A percentile compares a stretch with the other conserved stretches of the same genome.
Evolutionary conservation across 1,139 yeast genomes (phyloP).

Genomic region (Scheffersomyces segobiensis): DNA sequence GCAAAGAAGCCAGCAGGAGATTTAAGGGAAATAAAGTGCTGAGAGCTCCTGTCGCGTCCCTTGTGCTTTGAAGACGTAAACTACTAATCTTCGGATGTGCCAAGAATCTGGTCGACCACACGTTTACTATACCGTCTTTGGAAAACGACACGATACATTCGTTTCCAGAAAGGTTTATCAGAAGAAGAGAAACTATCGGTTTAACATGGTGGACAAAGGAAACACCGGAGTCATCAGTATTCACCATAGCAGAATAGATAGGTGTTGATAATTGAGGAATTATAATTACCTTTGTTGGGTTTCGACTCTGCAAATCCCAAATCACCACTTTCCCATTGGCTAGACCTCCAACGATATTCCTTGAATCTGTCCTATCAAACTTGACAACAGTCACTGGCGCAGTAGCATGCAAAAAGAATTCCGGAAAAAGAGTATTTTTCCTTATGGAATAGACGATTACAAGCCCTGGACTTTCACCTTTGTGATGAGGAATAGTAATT

Average conservation of each 20-base stretch:
- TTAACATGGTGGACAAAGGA: slow-evolving; percentile 9
- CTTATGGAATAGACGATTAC: background rate
- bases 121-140: slow-evolving; percentile 35
- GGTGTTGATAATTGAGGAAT: slow-evolving; percentile 34
- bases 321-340: slow-evolving; percentile 38
- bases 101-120: slow-evolving; percentile 43
- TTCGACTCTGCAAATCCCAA: slow-evolving; percentile 33
- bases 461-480: background rate
- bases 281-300: slow-evolving; percentile 16
- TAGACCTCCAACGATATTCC: slow-evolving; percentile 38
- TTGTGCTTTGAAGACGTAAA: slow-evolving; percentile 12
- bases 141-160: slow-evolving; percentile 34
- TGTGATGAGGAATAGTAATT: background rate
- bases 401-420: slow-evolving; percentile 43
- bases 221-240: slow-evolving; percentile 1
- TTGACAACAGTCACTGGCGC: slow-evolving; percentile 47
- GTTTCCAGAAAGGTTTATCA: slow-evolving; percentile 23
- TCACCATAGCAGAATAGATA: slow-evolving; percentile 11
- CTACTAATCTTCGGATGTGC: slow-evolving; percentile 31
- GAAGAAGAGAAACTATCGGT: slow-evolving; percentile 16
- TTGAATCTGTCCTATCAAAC: slow-evolving; percentile 32
- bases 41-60: background rate
- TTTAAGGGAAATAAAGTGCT: background rate
- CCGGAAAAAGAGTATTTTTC: slow-evolving; percentile 33
- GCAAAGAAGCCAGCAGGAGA: background rate